Evolutionary conservation across 805 yeast genomes (phyloP), one percentile per base, ranked within the genome.

Genomic region (Komagataella kurtzmanii): DNA sequence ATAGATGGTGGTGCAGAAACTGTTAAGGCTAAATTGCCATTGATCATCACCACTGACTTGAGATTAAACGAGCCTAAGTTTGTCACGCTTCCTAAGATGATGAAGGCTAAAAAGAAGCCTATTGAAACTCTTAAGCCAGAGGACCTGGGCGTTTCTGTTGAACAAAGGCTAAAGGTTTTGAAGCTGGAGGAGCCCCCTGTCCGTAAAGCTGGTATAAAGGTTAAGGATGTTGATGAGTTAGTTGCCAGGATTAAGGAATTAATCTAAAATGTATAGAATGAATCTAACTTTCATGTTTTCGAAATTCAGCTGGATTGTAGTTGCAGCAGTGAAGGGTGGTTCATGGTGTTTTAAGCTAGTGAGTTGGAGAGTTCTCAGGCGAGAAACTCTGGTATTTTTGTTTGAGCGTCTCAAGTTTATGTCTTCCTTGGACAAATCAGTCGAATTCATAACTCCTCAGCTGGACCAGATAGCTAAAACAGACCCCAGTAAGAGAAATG

Each of bases 51-150:
- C 24, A 85, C 98, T 2, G 99, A 93, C 66, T 75, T 93, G 59
- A 83, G 99, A 67, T 77, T 93, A 62, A 93, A 93, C 66, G 93
- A 81, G 64, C 99, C 99, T 47, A 82, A 97, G 60, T 93, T 88
- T 62, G 96, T 95, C n/a, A 80, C 95, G 12, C 75, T 93, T 63
- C 97, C 97, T 54, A 93, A 91, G 67, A 79, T 90, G 72, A 93
- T 93, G 98, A 93, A 93, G 74, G 98, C 98, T 52, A 93, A 93
- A 75, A 90, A 90, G 80, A 90, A 88, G 75, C 96, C 96, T 3
- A 74, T 90, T 65, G 88, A 81, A 59, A 74, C 79, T 62, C 65
- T 79, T 67, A 68, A 76, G 71, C 67, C 82, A 18, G 71, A 63
- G n/a, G 95, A 86, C 59, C 77, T 87, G 54, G 85, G 83, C n/a